These are phyloP conservation scores for Clitoria ternatea DNA, from an alignment of 306 rosid species.

Conservation along the genomic window DNA sequence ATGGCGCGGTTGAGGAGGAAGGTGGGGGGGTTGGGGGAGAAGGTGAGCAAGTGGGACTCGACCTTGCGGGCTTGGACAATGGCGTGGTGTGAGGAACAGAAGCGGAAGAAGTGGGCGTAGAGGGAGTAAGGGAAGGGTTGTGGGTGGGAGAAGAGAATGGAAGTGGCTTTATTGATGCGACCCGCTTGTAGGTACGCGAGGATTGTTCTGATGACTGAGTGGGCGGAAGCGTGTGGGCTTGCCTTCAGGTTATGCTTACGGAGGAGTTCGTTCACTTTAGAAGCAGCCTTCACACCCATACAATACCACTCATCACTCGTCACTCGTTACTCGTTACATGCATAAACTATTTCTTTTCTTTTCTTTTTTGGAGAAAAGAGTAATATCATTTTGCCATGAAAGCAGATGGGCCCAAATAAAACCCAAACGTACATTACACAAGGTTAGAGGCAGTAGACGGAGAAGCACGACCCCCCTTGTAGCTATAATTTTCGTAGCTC, in stretches of 20 bases:
- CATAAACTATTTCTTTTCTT: too few relatives aligned
- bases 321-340: neutral
- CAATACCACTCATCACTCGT: neutral
- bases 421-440: too few relatives aligned
- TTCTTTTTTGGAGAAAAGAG: too few relatives aligned
- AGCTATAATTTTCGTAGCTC: too few relatives aligned
- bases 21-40: constrained; percentile 44
- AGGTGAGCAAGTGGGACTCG: constrained; percentile 58
- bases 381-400: too few relatives aligned
- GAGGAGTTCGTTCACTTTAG: constrained; percentile 39
- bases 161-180: constrained; percentile 46
- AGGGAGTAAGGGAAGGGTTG: constrained; percentile 41
- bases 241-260: constrained; percentile 17
- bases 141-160: constrained; percentile 42
- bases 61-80: constrained; percentile 53
- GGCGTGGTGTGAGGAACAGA: constrained; percentile 42
- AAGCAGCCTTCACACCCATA: constrained; percentile 31
- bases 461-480: too few relatives aligned
- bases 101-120: constrained; percentile 57
- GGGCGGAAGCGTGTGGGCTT: constrained; percentile 3
- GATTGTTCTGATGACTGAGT: constrained; percentile 25
- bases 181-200: constrained; percentile 31
- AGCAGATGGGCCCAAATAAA: too few relatives aligned
- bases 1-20: constrained; percentile 68
- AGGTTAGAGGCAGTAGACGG: too few relatives aligned